phyloP scores from a whole-genome alignment of 495 filamentous ascomycete genomes.

The Penicillium cataractarum region DNA sequence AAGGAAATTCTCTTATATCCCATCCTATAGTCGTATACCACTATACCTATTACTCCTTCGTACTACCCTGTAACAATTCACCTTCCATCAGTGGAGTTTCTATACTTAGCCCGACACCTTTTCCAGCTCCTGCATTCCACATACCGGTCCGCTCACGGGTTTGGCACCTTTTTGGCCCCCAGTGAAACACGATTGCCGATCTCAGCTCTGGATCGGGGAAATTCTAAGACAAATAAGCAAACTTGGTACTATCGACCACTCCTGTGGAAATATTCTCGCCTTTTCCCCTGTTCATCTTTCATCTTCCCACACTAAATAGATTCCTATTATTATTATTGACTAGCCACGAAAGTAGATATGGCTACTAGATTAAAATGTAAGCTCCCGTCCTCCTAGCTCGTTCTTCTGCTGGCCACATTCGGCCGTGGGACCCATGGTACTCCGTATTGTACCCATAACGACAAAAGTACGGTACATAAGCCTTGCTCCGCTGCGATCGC shows the following conservation, averaged over 20 bases:
- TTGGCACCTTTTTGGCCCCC: constrained; percentile 9
- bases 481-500: background rate
- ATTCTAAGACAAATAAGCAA: constrained; percentile 1
- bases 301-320: background rate
- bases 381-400: too few species aligned
- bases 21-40: too few species aligned
- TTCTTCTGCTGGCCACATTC: too few species aligned
- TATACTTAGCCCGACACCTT: constrained; percentile 5
- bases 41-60: too few species aligned
- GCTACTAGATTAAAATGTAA: too few species aligned
- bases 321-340: too few species aligned
- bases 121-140: constrained; percentile 4
- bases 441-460: background rate
- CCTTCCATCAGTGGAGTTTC: constrained; percentile 1
- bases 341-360: too few species aligned
- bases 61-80: background rate
- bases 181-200: background rate
- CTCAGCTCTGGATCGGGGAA: background rate
- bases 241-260: background rate
- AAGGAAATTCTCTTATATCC: too few species aligned
- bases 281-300: background rate
- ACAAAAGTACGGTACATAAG: background rate
- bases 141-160: constrained; percentile 11
- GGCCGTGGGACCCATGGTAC: too few species aligned
- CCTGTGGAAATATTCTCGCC: background rate